Base-by-base conservation (phyloP, 2,329 filamentous ascomycete species). In the Fusarium bactridioides region DNA sequence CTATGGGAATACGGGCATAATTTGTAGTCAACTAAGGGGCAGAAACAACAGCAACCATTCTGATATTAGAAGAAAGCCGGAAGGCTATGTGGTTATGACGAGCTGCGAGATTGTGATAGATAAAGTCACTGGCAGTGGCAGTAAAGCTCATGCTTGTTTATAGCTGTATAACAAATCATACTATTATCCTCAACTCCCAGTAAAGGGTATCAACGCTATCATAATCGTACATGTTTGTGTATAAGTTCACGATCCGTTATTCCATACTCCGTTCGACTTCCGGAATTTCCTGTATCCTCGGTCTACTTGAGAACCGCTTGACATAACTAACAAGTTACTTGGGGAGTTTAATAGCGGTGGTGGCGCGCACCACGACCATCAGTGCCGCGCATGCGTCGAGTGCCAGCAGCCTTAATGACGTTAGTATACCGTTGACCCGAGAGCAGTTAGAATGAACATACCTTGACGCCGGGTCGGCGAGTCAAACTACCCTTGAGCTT, bases 401-500 rank as follows among this genome's bases (percentile, higher is more conserved):
- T 92, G 33, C 92, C 92, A 74, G 92, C 91, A 79, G 91, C 92
- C 90, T 92, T 55, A 15, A n/a, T 45, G 13, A 7, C 35, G 54
- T 67, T 40, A 73, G 61, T 29, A 38, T 78, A 21, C 47, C 21
- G 21, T 54, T 33, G 10, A 16, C 45, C 9, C 37, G n/a, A 21
- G 16, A 27, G 25, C 13, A 10, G 7, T 29, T 5, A 27, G 15
- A n/a, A 29, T n/a, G 19, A 38, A 53, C 79, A 68, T 82, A 90
- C 89, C 90, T 95, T 95, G 73, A 92, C 83, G 29, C 91, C 93
- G 5, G 92, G 91, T 44, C 90, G 86, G 53, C 89, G 82, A 3
- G 91, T 94, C 64, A 95, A 79, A 60, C 85, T 89, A 12, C 93
- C 93, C 81, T 90, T 90, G 71, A 95, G 81, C 84, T 89, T 93